Conservation (phyloP, 345 rosid species). For the Litchi chinensis region DNA sequence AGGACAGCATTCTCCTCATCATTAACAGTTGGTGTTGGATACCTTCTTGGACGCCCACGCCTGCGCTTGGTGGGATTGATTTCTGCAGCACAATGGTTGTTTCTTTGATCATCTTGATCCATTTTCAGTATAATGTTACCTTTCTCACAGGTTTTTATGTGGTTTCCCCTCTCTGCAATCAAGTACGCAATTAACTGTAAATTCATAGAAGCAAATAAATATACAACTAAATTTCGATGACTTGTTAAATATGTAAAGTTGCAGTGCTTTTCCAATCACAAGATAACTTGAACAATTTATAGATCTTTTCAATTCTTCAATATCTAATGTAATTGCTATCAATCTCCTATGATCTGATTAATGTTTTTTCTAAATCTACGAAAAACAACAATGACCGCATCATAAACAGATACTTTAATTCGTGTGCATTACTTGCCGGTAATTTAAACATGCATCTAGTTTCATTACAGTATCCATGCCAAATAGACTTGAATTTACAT, state of each 20-base stretch:
- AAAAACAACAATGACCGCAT: background rate
- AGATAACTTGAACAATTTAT: background rate
- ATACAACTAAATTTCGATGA: too few relatives aligned
- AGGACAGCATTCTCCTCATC: conserved; percentile 24
- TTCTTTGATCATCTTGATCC: conserved; percentile 49
- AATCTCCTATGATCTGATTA: background rate
- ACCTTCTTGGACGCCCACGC: conserved; percentile 88
- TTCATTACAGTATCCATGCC: background rate
- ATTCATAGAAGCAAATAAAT: conserved; percentile 12
- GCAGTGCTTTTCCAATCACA: background rate
- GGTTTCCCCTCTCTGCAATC: conserved; percentile 22
- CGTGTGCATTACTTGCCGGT: background rate
- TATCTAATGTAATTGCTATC: background rate
- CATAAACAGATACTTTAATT: too few relatives aligned
- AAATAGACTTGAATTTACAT: too few relatives aligned
- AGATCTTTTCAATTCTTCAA: background rate
- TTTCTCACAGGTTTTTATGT: conserved; percentile 10
- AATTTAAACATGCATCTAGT: background rate
- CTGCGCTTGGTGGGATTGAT: conserved; percentile 57
- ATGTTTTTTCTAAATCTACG: background rate
- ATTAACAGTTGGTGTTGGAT: conserved; percentile 36
- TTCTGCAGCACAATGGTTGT: conserved; percentile 43
- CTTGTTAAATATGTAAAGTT: background rate
- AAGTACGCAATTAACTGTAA: background rate
- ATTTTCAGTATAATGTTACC: conserved; percentile 30